A percentile compares a stretch with the other conserved stretches of the same genome.
These are phyloP conservation scores for Diplosphaera chodatii DNA, from an alignment of 139 green algal species.

Conservation along the genomic window DNA sequence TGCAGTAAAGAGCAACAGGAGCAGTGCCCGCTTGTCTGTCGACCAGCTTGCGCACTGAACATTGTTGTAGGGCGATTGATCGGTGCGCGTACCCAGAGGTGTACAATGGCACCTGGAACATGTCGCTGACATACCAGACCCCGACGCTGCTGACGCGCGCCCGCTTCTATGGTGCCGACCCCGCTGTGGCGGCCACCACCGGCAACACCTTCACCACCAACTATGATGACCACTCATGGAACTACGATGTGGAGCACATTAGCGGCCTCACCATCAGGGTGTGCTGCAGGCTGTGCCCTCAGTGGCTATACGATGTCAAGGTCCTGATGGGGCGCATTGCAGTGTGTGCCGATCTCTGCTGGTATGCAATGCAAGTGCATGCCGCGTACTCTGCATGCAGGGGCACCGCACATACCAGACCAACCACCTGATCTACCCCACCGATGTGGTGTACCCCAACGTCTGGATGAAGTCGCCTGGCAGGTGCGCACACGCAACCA, in stretches of 20 bases:
- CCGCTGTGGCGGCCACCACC: constrained; percentile 3
- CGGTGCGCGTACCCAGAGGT: constrained; percentile 6
- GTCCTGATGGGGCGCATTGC: too few relatives aligned
- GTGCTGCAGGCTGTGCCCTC: too few relatives aligned
- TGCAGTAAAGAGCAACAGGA: too few relatives aligned
- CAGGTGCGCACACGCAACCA: background rate
- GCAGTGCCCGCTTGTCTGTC: too few relatives aligned
- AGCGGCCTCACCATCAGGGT: constrained; percentile 15
- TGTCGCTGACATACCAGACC: constrained; percentile 2
- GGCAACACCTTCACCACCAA: constrained; percentile 11
- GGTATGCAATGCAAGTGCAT: too few relatives aligned
- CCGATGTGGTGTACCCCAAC: constrained; percentile 19
- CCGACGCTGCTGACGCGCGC: constrained; percentile 29
- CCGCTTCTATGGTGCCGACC: constrained; percentile 15
- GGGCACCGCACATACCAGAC: constrained; percentile 27
- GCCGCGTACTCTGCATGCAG: constrained; percentile 1
- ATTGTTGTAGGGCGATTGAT: background rate
- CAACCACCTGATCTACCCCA: constrained; percentile 17
- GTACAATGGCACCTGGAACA: constrained; percentile 3
- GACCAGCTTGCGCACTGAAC: too few relatives aligned
- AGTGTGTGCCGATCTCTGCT: too few relatives aligned
- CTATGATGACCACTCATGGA: constrained; percentile 15
- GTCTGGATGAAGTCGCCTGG: constrained; percentile 16
- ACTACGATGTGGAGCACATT: constrained; percentile 23
- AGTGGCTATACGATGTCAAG: too few relatives aligned